phyloP scores from a whole-genome alignment of 2,329 filamentous ascomycete genomes.

The Cercospora brassicicola region DNA sequence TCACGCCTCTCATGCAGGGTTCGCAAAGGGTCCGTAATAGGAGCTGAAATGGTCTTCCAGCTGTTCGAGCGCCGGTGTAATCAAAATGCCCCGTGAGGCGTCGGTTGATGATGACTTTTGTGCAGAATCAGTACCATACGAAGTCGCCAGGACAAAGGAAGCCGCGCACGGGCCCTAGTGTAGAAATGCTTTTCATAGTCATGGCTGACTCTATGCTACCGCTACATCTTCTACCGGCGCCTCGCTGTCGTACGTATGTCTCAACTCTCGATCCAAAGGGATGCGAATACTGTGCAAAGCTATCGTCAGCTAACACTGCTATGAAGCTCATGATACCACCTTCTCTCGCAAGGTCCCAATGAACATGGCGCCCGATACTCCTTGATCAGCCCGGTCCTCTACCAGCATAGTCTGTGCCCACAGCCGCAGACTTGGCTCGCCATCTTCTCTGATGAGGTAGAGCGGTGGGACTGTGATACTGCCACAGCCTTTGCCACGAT shows the following conservation, averaged over 20 bases:
- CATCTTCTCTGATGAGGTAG: constrained; percentile 92
- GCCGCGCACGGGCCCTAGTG: background rate
- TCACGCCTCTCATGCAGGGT: background rate
- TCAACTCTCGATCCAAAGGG: background rate
- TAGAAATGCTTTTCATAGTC: constrained; percentile 2
- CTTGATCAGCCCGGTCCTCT: constrained; percentile 91
- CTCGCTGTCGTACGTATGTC: constrained; percentile 1
- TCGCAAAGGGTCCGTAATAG: background rate
- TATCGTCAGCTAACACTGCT: background rate
- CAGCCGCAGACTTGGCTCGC: constrained; percentile 88
- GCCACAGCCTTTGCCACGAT: constrained; percentile 81
- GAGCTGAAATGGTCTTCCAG: background rate
- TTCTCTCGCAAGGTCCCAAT: constrained; percentile 91
- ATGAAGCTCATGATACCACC: constrained; percentile 56
- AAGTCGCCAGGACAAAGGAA: background rate
- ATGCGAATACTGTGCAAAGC: background rate
- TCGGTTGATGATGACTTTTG: background rate
- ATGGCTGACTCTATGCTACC: constrained; percentile 11
- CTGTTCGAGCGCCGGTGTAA: background rate
- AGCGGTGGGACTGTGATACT: constrained; percentile 91
- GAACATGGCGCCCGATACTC: constrained; percentile 90
- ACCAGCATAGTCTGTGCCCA: constrained; percentile 97
- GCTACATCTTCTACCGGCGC: background rate
- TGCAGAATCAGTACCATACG: background rate
- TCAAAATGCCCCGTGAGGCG: background rate